Evolutionary conservation across 2,329 filamentous ascomycete genomes (phyloP).

Genomic region (Claviceps fusiformis): DNA sequence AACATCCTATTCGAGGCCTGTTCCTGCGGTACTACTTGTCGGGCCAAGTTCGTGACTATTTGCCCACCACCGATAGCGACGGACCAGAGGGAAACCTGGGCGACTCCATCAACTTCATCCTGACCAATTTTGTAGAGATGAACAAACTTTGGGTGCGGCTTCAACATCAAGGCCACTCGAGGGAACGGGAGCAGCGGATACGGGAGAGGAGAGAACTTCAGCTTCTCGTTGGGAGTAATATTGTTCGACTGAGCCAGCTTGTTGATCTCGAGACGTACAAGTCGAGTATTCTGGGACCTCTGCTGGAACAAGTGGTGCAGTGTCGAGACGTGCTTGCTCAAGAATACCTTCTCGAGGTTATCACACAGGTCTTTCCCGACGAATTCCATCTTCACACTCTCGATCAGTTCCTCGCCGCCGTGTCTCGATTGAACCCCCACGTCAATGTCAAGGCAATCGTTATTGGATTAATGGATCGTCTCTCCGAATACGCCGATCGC

Average conservation of each 20-base stretch:
- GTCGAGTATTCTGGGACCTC: constrained; percentile 70
- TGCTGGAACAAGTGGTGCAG: constrained; percentile 94
- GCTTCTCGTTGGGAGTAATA: constrained; percentile 87
- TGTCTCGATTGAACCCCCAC: constrained; percentile 83
- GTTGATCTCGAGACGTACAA: constrained; percentile 94
- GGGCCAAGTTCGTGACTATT: constrained; percentile 79
- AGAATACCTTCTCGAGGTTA: constrained; percentile 94
- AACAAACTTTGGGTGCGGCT: constrained; percentile 98
- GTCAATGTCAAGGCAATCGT: constrained; percentile 98
- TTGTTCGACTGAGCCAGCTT: constrained; percentile 86
- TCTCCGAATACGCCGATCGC: constrained; percentile 87
- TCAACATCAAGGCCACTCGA: constrained; percentile 93
- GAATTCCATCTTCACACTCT: constrained; percentile 96
- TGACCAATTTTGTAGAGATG: constrained; percentile 99
- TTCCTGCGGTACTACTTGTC: constrained; percentile 95
- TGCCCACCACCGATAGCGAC: constrained; percentile 71
- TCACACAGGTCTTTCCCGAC: constrained; percentile 97
- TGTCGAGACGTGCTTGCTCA: constrained; percentile 94
- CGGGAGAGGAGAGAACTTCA: constrained; percentile 93
- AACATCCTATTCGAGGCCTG: constrained; percentile 88
- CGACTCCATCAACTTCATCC: constrained; percentile 93
- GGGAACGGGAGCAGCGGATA: constrained; percentile 84
- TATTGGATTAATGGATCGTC: constrained; percentile 90
- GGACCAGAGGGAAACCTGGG: constrained; percentile 91
- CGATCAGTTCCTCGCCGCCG: constrained; percentile 86